Conservation (phyloP, 1,284 basidiomycete genomes). For the Malassezia dermatis region DNA sequence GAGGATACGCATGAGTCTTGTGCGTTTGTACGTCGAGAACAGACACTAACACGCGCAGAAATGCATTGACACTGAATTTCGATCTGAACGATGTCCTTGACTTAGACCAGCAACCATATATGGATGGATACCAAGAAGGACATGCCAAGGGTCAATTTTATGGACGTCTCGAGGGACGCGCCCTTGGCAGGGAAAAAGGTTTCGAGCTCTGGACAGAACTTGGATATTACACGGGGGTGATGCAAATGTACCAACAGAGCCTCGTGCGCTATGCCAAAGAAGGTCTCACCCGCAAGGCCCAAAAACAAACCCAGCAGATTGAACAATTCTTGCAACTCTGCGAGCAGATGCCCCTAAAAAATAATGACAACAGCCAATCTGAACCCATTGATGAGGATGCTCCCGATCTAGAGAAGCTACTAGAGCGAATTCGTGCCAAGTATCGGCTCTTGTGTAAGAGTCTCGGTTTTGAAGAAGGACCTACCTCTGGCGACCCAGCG, state of each 20-base stretch:
- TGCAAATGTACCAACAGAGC: slow-evolving; percentile 56
- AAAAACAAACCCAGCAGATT: slow-evolving; percentile 58
- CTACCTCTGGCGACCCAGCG: neutral
- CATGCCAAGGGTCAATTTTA: slow-evolving; percentile 74
- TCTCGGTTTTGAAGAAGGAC: slow-evolving; percentile 52
- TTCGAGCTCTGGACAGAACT: slow-evolving; percentile 96
- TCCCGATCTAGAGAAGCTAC: slow-evolving; percentile 59
- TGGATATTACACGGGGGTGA: slow-evolving; percentile 80
- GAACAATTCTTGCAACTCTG: slow-evolving; percentile 56
- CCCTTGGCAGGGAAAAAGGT: slow-evolving; percentile 76
- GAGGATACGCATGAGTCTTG: neutral
- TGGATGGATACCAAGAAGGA: slow-evolving; percentile 65
- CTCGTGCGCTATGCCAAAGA: slow-evolving; percentile 7
- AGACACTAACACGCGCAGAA: neutral
- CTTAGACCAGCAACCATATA: slow-evolving; percentile 55
- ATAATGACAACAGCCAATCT: slow-evolving; percentile 43
- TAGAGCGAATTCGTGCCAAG: slow-evolving; percentile 73
- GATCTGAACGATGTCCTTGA: slow-evolving; percentile 30
- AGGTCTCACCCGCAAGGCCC: slow-evolving; percentile 23
- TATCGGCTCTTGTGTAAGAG: slow-evolving; percentile 76
- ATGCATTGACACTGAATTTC: slow-evolving; percentile 5
- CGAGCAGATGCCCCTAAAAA: slow-evolving; percentile 62
- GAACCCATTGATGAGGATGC: slow-evolving; percentile 22
- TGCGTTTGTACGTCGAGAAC: neutral
- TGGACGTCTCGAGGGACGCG: slow-evolving; percentile 82